A percentile compares a stretch with the other conserved stretches of the same genome.
Conservation (phyloP, 2,329 filamentous ascomycete species). For the Chrysosporium keratinophilum region DNA sequence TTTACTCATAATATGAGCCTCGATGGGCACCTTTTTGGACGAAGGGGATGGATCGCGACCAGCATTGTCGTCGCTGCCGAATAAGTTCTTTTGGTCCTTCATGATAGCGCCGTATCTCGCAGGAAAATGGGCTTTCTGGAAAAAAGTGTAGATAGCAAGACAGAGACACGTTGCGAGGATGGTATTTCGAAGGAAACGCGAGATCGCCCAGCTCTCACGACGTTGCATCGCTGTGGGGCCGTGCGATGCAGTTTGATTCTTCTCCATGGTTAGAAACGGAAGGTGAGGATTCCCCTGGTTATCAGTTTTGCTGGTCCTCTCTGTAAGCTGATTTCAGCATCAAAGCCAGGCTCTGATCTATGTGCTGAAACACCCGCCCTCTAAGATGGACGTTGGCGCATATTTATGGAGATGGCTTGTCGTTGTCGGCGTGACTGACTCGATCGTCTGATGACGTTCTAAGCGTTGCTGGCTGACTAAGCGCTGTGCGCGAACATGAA, state of each 20-base stretch:
- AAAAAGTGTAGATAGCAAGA: slow-evolving; percentile 12
- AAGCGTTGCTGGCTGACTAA: background rate
- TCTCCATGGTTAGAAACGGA: slow-evolving; percentile 12
- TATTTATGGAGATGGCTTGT: background rate
- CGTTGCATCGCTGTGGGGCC: slow-evolving; percentile 11
- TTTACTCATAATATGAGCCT: slow-evolving; percentile 95
- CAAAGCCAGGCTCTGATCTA: background rate
- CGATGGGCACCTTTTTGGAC: slow-evolving; percentile 54
- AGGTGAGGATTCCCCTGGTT: background rate
- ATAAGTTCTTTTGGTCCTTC: slow-evolving; percentile 3
- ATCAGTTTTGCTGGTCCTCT: background rate
- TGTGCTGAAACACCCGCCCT: background rate
- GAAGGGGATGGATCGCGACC: background rate
- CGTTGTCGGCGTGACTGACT: background rate
- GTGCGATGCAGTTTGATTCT: background rate
- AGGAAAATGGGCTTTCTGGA: slow-evolving; percentile 7
- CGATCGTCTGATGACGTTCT: background rate
- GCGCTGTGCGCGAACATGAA: too few species aligned
- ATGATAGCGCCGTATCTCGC: slow-evolving; percentile 4
- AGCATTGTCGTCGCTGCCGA: slow-evolving; percentile 3
- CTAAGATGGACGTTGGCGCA: background rate
- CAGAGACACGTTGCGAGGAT: slow-evolving; percentile 15
- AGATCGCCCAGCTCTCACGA: slow-evolving; percentile 6
- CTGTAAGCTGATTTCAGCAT: background rate
- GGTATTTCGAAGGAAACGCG: slow-evolving; percentile 12